Evolutionary conservation across 1,284 basidiomycete species (phyloP), one percentile per base, ranked within the genome.

Genomic region (Ganoderma lingzhi): DNA sequence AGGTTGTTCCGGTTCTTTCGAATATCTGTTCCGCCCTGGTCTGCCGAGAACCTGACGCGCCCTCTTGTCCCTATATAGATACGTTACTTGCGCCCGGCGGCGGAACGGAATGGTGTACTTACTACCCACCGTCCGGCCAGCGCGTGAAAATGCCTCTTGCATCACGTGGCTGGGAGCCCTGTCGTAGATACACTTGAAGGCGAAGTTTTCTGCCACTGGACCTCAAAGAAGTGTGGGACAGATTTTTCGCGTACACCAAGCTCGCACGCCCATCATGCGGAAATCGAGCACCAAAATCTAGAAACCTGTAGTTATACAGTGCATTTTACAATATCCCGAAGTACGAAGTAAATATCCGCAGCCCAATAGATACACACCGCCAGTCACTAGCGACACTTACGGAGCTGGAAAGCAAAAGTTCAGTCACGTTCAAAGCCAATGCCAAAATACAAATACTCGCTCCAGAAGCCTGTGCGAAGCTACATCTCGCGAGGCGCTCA

Each of bases 401-500:
- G 17, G 2, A 30, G 14, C 30, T 56, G 15, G 32, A 2, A 32
- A 30, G 28, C 51, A 30, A 56, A 56, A 17, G 5, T 4, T 14
- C 14, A 17, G 12, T 32, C 12, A 32, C 14, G 17, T 2, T 56
- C 53, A 6, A 17, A 6, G 3, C 14, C 53, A 28, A 28, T 51
- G 23, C 23, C 10, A 8, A n/a, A 28, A 48, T 8, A 48, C 19
- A n/a, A 28, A 48, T 8, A 48, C 19, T 23, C 48, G 12, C 17
- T 15, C 30, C 53, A 35, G 15, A 32, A 17, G 53, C 14, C 53
- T 17, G 30, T 8, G 53, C 17, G 30, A 35, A 28, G 14, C 15
- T 35, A 14, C 12, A 23, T 28, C 48, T 14, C n/a, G 14, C 51
- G 28, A 35, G 6, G 6, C 35, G n/a, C 35, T 66, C 59, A 76